Percentiles rank a stretch among this genome's conserved stretches.
Conservation (phyloP, 2,329 filamentous ascomycete species). For the Hypoxylon sp. region DNA sequence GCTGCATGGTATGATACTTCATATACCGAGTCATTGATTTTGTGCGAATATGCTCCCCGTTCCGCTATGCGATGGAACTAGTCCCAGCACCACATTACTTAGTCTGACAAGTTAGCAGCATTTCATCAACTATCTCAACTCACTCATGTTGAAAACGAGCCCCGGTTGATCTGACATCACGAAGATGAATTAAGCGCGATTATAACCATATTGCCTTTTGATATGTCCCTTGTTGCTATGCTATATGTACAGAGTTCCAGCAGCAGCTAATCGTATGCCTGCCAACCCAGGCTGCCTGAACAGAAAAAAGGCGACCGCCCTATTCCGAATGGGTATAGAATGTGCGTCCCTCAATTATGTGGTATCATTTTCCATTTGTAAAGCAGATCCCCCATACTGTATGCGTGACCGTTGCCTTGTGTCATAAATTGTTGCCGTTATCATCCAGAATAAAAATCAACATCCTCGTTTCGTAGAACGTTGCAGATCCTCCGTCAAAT, state of each 20-base stretch:
- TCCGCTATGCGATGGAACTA: neutral
- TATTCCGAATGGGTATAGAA: conserved; percentile 40
- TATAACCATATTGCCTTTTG: conserved; percentile 12
- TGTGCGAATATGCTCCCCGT: neutral
- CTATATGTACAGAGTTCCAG: conserved; percentile 34
- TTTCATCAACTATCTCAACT: neutral
- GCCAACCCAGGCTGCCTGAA: conserved; percentile 17
- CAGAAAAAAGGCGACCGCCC: conserved; percentile 11
- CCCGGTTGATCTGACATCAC: neutral
- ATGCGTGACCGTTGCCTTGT: conserved; percentile 40
- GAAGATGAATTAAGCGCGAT: neutral
- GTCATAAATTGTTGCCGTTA: conserved; percentile 43
- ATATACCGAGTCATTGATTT: neutral
- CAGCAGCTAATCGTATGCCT: conserved; percentile 26
- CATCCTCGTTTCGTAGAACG: conserved; percentile 18
- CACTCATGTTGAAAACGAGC: neutral
- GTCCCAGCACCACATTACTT: no score
- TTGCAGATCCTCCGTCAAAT: conserved; percentile 8
- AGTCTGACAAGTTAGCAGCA: no score
- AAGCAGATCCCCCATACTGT: conserved; percentile 18
- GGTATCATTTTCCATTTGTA: conserved; percentile 39
- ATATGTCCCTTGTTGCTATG: conserved; percentile 30
- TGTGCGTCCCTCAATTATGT: conserved; percentile 35
- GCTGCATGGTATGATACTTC: neutral
- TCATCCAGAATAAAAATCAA: conserved; percentile 40